Evolutionary conservation across 169 alveolate genomes (phyloP).

Genomic region (Babesia ovata): DNA sequence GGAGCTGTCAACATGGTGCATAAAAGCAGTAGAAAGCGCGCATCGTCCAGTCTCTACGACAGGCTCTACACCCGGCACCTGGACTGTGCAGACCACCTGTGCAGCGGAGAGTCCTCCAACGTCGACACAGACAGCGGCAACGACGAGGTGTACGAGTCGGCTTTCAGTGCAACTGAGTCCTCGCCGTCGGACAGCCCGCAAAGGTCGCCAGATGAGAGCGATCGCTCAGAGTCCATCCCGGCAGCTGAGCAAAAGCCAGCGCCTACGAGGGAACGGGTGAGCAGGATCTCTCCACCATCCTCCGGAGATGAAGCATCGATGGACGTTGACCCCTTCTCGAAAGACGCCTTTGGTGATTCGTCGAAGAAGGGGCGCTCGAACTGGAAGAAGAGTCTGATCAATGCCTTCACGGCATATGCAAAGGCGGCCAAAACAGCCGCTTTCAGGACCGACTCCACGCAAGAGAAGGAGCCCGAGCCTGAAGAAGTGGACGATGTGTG

Average conservation of each 20-base stretch:
- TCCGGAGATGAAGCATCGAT: constrained; percentile 6
- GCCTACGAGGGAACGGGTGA: background rate
- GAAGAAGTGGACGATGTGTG: background rate
- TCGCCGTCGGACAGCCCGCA: background rate
- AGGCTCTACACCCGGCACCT: constrained; percentile 21
- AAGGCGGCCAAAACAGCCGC: background rate
- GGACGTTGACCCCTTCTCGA: constrained; percentile 5
- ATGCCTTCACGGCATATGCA: background rate
- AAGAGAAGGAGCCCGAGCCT: background rate
- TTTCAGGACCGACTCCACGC: background rate
- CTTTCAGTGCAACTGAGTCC: background rate
- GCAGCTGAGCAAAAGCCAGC: background rate
- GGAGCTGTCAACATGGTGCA: background rate
- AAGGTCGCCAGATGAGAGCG: background rate
- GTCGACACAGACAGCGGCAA: constrained; percentile 8
- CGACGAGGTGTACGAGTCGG: background rate
- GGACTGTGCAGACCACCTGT: constrained; percentile 42
- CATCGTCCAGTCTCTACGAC: constrained; percentile 22
- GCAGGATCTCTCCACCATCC: background rate
- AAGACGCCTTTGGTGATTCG: background rate
- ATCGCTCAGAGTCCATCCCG: background rate
- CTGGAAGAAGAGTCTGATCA: constrained; percentile 5
- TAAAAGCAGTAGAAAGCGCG: background rate
- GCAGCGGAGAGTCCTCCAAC: constrained; percentile 31
- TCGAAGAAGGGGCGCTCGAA: background rate